phyloP scores from a whole-genome alignment of 2,329 filamentous ascomycete genomes.

The Fusarium siculi region DNA sequence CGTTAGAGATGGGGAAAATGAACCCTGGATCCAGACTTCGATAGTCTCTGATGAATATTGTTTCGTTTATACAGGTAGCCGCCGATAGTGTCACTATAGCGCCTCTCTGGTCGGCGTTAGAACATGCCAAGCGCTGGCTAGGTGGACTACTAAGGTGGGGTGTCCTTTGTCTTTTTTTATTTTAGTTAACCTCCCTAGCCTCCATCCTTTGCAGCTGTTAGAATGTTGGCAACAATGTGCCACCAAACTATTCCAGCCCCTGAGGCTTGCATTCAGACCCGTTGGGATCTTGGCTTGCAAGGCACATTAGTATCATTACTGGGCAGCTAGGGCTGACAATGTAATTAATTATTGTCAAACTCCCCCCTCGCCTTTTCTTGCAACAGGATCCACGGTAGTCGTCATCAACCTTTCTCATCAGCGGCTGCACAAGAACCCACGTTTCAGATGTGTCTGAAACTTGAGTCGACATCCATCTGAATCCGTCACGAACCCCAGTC shows the following conservation, averaged over 20 bases:
- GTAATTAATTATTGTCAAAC: conserved; percentile 13
- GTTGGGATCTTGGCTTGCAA: background rate
- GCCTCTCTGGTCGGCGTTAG: conserved; percentile 5
- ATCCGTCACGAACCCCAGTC: conserved; percentile 18
- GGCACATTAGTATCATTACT: background rate
- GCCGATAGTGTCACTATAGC: conserved; percentile 29
- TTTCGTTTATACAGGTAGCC: conserved; percentile 36
- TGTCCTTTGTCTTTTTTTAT: background rate
- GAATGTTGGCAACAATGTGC: background rate
- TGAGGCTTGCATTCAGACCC: conserved; percentile 24
- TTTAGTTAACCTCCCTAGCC: background rate
- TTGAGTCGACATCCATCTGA: conserved; percentile 10
- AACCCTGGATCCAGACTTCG: conserved; percentile 29
- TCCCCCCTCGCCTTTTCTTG: background rate
- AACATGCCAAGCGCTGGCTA: conserved; percentile 8
- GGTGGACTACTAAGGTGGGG: conserved; percentile 1
- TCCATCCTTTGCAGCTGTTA: conserved; percentile 2
- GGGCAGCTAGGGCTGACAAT: conserved; percentile 6
- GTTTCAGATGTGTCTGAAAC: conserved; percentile 37
- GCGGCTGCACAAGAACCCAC: conserved; percentile 4
- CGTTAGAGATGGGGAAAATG: background rate
- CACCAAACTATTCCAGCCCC: conserved; percentile 6
- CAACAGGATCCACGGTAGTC: conserved; percentile 4
- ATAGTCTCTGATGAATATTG: conserved; percentile 35
- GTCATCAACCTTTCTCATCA: conserved; percentile 13